These are phyloP conservation scores for Emiliania huxleyi DNA, from an alignment of 78 protist genomes.

Conservation along the genomic window DNA sequence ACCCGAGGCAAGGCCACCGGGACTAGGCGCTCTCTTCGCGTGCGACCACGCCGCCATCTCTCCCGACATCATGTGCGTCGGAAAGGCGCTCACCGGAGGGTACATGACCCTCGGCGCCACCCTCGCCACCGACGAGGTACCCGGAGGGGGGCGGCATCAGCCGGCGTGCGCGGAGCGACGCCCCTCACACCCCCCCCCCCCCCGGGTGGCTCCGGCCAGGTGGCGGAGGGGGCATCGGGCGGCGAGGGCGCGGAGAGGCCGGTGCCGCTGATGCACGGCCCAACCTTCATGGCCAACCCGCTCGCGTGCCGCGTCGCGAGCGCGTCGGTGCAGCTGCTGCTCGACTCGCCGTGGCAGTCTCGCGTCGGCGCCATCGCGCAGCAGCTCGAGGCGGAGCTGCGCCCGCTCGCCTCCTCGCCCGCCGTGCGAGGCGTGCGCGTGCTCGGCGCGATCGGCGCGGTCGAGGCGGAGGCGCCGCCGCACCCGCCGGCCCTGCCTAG, in stretches of 20 bases:
- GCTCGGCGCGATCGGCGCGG: conserved; percentile 46
- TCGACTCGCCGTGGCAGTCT: neutral
- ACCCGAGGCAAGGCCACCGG: neutral
- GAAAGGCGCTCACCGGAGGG: conserved; percentile 34
- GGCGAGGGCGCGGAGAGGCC: neutral
- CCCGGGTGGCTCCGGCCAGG: neutral
- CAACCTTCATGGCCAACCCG: conserved; percentile 13
- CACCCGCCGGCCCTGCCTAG: neutral
- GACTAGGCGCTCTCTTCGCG: conserved; percentile 52
- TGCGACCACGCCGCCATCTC: conserved; percentile 42
- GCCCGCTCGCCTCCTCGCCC: neutral
- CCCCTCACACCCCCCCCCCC: neutral
- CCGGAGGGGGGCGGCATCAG: too few relatives aligned
- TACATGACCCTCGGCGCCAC: conserved; percentile 9
- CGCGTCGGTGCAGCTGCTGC: neutral
- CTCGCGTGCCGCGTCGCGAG: conserved; percentile 13
- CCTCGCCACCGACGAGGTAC: neutral
- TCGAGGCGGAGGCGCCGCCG: neutral
- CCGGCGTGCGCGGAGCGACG: neutral
- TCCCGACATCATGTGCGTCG: conserved; percentile 66
- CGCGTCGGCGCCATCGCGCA: neutral
- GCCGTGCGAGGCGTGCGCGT: conserved; percentile 22
- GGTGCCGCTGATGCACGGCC: conserved; percentile 20
- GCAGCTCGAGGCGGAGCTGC: conserved; percentile 1
- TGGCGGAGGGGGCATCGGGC: neutral